These are phyloP conservation scores for Verticillium albo-atrum DNA, from an alignment of 2,329 filamentous ascomycete genomes.

Conservation along the genomic window DNA sequence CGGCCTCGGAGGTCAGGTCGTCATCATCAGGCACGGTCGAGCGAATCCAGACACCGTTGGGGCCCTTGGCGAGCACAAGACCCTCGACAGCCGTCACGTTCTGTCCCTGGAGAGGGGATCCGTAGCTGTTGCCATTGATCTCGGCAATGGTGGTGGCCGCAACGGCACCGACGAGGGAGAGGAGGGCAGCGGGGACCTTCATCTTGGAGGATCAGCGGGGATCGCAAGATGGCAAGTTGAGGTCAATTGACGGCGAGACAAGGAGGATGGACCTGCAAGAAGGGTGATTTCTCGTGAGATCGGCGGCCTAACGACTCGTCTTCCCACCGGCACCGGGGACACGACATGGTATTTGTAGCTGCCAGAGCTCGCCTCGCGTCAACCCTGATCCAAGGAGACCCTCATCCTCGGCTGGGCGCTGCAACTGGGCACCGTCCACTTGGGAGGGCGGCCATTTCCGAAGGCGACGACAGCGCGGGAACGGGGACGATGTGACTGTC, in stretches of 20 bases:
- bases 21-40: conserved; percentile 54
- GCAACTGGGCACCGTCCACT: not conserved
- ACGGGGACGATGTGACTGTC: not conserved
- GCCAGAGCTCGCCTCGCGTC: not conserved
- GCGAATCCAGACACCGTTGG: conserved; percentile 60
- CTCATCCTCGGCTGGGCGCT: not conserved
- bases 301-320: not conserved
- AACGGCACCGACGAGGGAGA: conserved; percentile 20
- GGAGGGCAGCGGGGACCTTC: conserved; percentile 23
- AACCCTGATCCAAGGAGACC: not conserved
- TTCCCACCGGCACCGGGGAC: not conserved
- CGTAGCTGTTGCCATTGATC: conserved; percentile 62
- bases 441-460: not conserved
- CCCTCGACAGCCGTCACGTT: conserved; percentile 56
- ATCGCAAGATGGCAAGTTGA: conserved; percentile 1
- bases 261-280: not conserved
- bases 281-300: conserved; percentile 5
- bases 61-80: conserved; percentile 59
- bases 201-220: conserved; percentile 15
- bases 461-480: not conserved
- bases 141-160: conserved; percentile 48
- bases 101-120: conserved; percentile 56
- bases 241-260: not conserved
- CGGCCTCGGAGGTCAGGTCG: conserved; percentile 54
- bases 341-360: conserved; percentile 4